A percentile compares a stretch with the other conserved stretches of the same genome.
These are phyloP conservation scores for Wickerhamomyces mucosus DNA, from an alignment of 805 yeast genomes.

Conservation along the genomic window DNA sequence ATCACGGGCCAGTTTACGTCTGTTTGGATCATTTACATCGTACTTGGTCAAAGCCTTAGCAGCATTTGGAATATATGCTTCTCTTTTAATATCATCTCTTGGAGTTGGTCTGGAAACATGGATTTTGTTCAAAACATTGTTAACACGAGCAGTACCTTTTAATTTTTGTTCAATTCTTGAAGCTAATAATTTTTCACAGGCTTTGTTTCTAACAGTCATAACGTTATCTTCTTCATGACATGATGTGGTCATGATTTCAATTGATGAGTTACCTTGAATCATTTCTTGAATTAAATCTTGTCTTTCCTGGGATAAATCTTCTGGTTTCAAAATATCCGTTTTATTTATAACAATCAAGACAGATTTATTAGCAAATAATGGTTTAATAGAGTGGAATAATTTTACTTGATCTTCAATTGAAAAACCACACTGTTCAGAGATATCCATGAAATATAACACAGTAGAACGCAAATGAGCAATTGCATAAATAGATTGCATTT, in stretches of 20 bases:
- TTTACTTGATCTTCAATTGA: slow-evolving; percentile 95
- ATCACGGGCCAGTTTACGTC: slow-evolving; percentile 77
- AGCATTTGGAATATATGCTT: slow-evolving; percentile 76
- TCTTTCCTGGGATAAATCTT: slow-evolving; percentile 71
- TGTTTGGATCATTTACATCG: slow-evolving; percentile 71
- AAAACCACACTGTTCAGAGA: slow-evolving; percentile 98
- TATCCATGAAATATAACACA: slow-evolving; percentile 95
- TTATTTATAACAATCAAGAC: slow-evolving; percentile 95
- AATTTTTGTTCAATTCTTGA: slow-evolving; percentile 95
- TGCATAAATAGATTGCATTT: slow-evolving; percentile 98
- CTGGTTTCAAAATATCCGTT: slow-evolving; percentile 79
- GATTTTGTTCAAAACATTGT: slow-evolving; percentile 85
- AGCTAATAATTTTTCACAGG: slow-evolving; percentile 93
- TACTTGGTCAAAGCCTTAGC: slow-evolving; percentile 53
- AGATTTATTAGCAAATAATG: slow-evolving; percentile 92
- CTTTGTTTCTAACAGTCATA: slow-evolving; percentile 92
- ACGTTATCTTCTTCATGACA: slow-evolving; percentile 92
- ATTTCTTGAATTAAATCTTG: slow-evolving; percentile 64
- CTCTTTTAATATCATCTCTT: slow-evolving; percentile 79
- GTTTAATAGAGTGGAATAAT: slow-evolving; percentile 93
- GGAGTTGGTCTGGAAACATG: slow-evolving; percentile 87
- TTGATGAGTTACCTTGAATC: slow-evolving; percentile 45
- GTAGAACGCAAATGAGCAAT: slow-evolving; percentile 97
- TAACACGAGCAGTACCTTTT: slow-evolving; percentile 85
- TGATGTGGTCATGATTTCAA: slow-evolving; percentile 87